Evolutionary conservation across 2,329 filamentous ascomycete genomes (phyloP), one percentile per base, ranked within the genome.

Genomic region (Pezicula rhizophila): DNA sequence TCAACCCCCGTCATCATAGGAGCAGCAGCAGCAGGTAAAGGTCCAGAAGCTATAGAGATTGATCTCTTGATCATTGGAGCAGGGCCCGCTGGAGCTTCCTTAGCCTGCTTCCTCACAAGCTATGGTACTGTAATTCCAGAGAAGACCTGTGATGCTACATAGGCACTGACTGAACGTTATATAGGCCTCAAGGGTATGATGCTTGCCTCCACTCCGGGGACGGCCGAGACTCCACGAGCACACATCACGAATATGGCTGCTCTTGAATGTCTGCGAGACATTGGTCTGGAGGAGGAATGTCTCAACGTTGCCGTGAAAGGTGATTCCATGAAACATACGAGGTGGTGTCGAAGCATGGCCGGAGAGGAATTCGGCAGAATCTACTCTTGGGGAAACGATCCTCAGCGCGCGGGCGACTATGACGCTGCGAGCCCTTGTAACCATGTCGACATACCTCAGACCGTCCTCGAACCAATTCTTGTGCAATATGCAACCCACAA

Each of bases 231-330:
- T 1, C 80, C 80, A 1, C 67, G 80, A 23, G 79, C 79, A 0
- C 79, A 83, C 58, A 78, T 82, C 48, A 80, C 75, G 39, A 84
- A 82, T 58, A 76, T 60, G 56, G 77, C 77, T 0, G 76, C 76
- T 0, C 59, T 78, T 68, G 80, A 79, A 55, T 78, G 74, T 57
- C 64, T 78, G 2, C 69, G 76, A 7, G 76, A 78, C 52, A 72
- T 78, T 47, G 74, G 70, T 1, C 60, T 79, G 2, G 74, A 78
- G 25, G 45, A 63, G 26, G 70, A 71, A 17, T 66, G 67, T 17
- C 46, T 64, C 3, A 54, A 61, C 33, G 61, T 70, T 7, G 67
- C 68, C 1, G 66, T 68, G 0, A 62, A 64, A 2, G 67, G 69
- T 18, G 53, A 67, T 15, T 64, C 64, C 51, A 76, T 78, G 70